Evolutionary conservation across 225 moss, liverwort and hornwort genomes (phyloP), one percentile per base, ranked within the genome.

Genomic region (Climacium dendroides): DNA sequence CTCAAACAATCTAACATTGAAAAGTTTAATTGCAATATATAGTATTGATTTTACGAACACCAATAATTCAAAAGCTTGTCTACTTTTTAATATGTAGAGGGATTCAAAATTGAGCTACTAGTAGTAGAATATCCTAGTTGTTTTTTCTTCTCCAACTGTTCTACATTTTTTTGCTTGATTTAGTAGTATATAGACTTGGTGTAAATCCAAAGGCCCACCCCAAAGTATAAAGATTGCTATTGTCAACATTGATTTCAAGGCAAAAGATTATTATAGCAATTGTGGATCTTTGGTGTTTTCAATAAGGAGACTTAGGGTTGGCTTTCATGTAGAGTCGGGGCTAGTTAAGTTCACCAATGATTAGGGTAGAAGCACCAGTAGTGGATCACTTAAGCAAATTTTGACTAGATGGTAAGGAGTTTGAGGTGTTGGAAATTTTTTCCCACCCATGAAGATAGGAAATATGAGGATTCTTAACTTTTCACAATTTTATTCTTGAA

Each of bases 131-230:
- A 45, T 29, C 43, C 6, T 28, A 28, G 7, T 45, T 73, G 6
- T 6, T 11, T 73, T 30, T 29, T 30, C 30, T 48, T 48, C 30
- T 74, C 30, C 2, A 74, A 30, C 4, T 7, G 0, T 47, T 74
- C 6, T 19, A 7, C 3, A 34, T 15, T 25, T 4, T 77, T 35
- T 7, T 3, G 2, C 11, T n/a, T 25, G 7, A 77, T 35, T 54
- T 26, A 20, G 1, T 25, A 25, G 7, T n/a, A 16, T n/a, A n/a
- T n/a, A n/a, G n/a, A n/a, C 7, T 50, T 74, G 13, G 8, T 34
- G 5, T 13, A 74, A 32, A 32, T 3, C 34, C 0, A 13, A 0
- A 32, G 3, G 12, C 20, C 5, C 6, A 50, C 3, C 6, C 0
- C n/a, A 28, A 11, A 66, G 9, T 35, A 3, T 15, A 6, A 50